Percentiles rank a stretch among this genome's conserved stretches.
Conservation (phyloP, 805 yeast species). For the Myxozyma geophila region DNA sequence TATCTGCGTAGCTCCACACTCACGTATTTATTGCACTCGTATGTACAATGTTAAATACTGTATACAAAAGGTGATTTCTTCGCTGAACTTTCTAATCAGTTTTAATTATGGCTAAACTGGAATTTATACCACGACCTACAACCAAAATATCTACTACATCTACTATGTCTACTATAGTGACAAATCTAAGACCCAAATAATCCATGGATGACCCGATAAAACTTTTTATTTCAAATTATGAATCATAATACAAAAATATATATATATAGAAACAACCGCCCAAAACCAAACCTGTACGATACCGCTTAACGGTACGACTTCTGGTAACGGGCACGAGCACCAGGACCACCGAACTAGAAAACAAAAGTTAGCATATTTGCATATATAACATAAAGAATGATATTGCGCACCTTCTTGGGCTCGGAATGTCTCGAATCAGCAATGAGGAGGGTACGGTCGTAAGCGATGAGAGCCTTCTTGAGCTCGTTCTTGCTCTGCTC, state of each 20-base stretch:
- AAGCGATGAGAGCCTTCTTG: conserved; percentile 95
- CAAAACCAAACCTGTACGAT: conserved; percentile 3
- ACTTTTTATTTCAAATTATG: conserved; percentile 14
- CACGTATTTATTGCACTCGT: too few relatives aligned
- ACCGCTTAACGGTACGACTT: conserved; percentile 95
- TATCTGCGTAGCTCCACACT: neutral
- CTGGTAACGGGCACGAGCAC: conserved; percentile 99
- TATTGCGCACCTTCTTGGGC: conserved; percentile 79
- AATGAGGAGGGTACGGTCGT: conserved; percentile 99
- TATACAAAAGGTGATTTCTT: too few relatives aligned
- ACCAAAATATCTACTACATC: neutral
- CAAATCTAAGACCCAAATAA: neutral
- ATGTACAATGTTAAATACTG: too few relatives aligned
- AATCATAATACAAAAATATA: conserved; percentile 21
- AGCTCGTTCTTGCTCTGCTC: conserved; percentile 99
- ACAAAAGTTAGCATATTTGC: neutral
- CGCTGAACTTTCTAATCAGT: too few relatives aligned
- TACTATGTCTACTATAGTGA: neutral
- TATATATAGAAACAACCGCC: conserved; percentile 14
- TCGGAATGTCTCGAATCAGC: conserved; percentile 99
- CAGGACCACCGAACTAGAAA: conserved; percentile 94
- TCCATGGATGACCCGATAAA: conserved; percentile 6
- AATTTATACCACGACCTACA: too few relatives aligned
- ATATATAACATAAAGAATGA: neutral
- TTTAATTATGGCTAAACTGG: too few relatives aligned